Evolutionary conservation across 2,329 filamentous ascomycete species (phyloP).

Genomic region (Cyclaneusma minus): DNA sequence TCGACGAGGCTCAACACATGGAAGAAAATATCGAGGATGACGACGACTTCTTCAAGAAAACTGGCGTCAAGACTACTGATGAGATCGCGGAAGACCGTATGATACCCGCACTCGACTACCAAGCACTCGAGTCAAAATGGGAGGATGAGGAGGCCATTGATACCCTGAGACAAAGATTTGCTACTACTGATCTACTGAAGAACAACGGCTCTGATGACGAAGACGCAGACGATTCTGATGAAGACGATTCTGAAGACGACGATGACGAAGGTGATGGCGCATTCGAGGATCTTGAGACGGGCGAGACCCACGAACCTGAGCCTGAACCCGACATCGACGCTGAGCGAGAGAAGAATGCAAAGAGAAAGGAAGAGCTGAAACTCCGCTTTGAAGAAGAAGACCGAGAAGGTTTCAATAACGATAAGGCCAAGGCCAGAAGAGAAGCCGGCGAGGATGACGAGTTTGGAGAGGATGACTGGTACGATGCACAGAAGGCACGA

Average conservation of each 20-base stretch:
- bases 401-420: conserved; percentile 85
- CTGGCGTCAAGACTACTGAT: conserved; percentile 49
- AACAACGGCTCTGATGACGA: conserved; percentile 33
- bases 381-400: conserved; percentile 95
- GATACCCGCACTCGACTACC: conserved; percentile 67
- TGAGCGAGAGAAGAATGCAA: conserved; percentile 81
- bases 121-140: conserved; percentile 74
- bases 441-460: conserved; percentile 54
- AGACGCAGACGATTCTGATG: conserved; percentile 31
- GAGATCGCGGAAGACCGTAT: conserved; percentile 59
- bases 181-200: conserved; percentile 48
- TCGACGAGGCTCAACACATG: conserved; percentile 33
- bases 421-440: conserved; percentile 62
- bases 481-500: conserved; percentile 86
- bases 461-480: conserved; percentile 98
- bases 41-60: conserved; percentile 50
- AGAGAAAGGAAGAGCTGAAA: conserved; percentile 85
- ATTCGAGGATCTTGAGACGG: conserved; percentile 76
- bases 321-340: conserved; percentile 48
- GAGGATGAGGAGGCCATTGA: conserved; percentile 64
- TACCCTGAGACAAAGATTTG: conserved; percentile 58
- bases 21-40: conserved; percentile 43
- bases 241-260: conserved; percentile 35
- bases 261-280: conserved; percentile 62
- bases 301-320: conserved; percentile 35